A percentile compares a stretch with the other conserved stretches of the same genome.
These are phyloP conservation scores for Gastrolobium bilobum DNA, from an alignment of 306 rosid species.

Conservation along the genomic window DNA sequence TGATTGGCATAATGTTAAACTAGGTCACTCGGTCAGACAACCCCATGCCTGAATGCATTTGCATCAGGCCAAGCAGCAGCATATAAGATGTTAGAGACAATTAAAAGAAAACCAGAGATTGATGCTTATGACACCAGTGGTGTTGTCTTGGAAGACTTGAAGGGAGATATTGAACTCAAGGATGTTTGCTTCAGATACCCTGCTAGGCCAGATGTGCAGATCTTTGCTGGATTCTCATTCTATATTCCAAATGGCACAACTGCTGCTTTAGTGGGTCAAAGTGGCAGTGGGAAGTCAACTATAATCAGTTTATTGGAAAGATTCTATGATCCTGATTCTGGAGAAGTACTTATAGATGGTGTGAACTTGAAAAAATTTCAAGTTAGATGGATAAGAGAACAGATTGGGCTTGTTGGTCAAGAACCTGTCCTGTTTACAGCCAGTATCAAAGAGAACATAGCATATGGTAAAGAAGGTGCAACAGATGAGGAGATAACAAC, in stretches of 20 bases:
- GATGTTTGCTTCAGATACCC: slow-evolving; percentile 85
- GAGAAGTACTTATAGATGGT: slow-evolving; percentile 86
- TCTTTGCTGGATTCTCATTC: slow-evolving; percentile 84
- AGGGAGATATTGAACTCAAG: slow-evolving; percentile 81
- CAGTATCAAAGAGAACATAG: slow-evolving; percentile 74
- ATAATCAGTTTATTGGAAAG: slow-evolving; percentile 81
- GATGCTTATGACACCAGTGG: slow-evolving; percentile 79
- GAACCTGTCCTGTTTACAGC: slow-evolving; percentile 81
- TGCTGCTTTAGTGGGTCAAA: slow-evolving; percentile 89
- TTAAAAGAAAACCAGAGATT: slow-evolving; percentile 69
- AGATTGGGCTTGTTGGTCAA: slow-evolving; percentile 89
- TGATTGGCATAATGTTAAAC: neutral
- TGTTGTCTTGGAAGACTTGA: slow-evolving; percentile 63
- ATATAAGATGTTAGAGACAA: slow-evolving; percentile 87
- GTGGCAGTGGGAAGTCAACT: slow-evolving; percentile 97
- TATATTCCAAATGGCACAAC: slow-evolving; percentile 73
- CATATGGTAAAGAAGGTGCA: slow-evolving; percentile 87
- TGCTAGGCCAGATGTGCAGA: slow-evolving; percentile 78
- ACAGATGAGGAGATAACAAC: slow-evolving; percentile 70
- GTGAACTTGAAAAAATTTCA: slow-evolving; percentile 66
- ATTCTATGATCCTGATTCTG: slow-evolving; percentile 89
- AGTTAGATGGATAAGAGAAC: slow-evolving; percentile 79
- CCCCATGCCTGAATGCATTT: slow-evolving; percentile 75
- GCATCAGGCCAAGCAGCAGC: slow-evolving; percentile 73
- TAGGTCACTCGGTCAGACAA: slow-evolving; percentile 80